Conservation (phyloP, 768 basidiomycete genomes). For the Calocera viscosa region DNA sequence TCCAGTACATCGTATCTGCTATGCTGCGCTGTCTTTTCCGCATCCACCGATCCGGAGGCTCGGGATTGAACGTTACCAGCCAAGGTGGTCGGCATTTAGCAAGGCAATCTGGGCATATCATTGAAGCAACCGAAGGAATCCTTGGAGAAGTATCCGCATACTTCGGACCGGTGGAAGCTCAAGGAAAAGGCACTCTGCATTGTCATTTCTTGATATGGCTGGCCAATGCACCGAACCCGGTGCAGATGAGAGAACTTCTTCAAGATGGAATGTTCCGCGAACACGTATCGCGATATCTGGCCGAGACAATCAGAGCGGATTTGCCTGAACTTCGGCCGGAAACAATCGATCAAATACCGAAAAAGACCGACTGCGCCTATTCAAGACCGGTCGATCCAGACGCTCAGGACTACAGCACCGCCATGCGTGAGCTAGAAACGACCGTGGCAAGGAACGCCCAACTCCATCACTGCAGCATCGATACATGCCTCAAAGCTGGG, state of each 20-base stretch:
- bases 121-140: neutral
- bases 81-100: constrained; percentile 27
- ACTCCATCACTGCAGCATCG: constrained; percentile 26
- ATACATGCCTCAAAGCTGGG: constrained; percentile 19
- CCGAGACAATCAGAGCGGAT: neutral
- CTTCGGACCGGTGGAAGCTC: neutral
- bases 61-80: constrained; percentile 10
- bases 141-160: neutral
- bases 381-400: constrained; percentile 29
- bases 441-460: constrained; percentile 24
- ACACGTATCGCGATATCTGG: neutral
- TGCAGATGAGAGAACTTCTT: constrained; percentile 24
- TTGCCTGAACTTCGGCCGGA: neutral
- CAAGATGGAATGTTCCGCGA: constrained; percentile 21
- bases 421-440: constrained; percentile 17
- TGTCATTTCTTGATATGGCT: constrained; percentile 30
- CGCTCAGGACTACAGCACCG: constrained; percentile 17
- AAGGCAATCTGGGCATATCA: constrained; percentile 8
- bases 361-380: constrained; percentile 23
- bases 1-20: constrained; percentile 27
- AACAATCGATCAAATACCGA: neutral
- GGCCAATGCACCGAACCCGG: constrained; percentile 23
- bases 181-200: neutral
- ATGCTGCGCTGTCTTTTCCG: constrained; percentile 30
- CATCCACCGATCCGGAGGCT: constrained; percentile 19